Conservation (phyloP, 108 stramenopile species). For the Parietichytrium sp. region DNA sequence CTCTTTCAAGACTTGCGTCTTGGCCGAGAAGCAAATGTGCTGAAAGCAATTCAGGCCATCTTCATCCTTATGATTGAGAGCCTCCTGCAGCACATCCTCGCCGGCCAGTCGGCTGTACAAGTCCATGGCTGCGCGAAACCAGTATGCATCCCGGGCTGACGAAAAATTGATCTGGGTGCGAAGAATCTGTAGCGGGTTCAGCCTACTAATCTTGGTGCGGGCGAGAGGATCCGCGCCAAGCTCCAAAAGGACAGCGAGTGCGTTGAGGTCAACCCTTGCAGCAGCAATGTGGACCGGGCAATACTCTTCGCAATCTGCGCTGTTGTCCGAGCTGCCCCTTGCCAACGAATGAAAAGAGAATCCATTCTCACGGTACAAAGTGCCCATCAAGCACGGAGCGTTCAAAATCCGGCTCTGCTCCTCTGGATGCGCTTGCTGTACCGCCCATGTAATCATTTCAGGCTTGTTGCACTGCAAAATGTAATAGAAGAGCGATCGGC, state of each 20-base stretch:
- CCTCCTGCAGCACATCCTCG: neutral
- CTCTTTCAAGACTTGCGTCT: neutral
- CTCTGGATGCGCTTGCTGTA: neutral
- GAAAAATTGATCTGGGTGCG: neutral
- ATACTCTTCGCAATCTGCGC: neutral
- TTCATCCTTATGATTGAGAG: neutral
- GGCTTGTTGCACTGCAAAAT: too few species aligned
- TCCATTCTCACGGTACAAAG: neutral
- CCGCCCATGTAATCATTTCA: too few species aligned
- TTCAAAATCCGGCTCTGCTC: neutral
- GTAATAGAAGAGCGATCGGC: too few species aligned
- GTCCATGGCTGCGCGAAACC: neutral
- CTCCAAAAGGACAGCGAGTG: neutral
- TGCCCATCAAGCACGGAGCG: neutral
- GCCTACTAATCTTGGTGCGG: neutral
- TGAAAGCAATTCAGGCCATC: neutral
- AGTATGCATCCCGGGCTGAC: neutral
- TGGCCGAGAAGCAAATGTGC: neutral
- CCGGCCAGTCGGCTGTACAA: too few species aligned
- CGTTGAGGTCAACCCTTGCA: neutral
- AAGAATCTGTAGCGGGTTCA: neutral
- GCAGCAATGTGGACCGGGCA: neutral
- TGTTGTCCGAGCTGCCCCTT: neutral
- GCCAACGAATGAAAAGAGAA: neutral
- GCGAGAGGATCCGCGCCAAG: conserved; percentile 1